phyloP scores from a whole-genome alignment of 2,329 filamentous ascomycete species.

The Exophiala viscosa region DNA sequence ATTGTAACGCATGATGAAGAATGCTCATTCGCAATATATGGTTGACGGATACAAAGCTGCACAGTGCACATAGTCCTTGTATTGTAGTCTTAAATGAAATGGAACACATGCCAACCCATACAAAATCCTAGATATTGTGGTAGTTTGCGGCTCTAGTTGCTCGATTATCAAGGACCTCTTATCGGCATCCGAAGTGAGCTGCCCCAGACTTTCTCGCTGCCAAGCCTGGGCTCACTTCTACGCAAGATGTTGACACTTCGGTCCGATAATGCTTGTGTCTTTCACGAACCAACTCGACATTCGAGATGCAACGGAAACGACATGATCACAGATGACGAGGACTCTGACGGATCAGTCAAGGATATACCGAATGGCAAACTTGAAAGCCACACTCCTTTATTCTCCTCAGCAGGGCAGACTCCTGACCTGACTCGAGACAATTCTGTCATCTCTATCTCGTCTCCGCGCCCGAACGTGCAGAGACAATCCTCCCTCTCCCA shows the following conservation, averaged over 20 bases:
- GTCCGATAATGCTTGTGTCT: neutral
- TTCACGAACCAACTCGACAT: neutral
- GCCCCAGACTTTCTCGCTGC: neutral
- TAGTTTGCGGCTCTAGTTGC: too few relatives aligned
- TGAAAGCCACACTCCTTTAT: slow-evolving; percentile 14
- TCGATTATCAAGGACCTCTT: neutral
- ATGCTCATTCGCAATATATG: neutral
- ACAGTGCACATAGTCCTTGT: too few relatives aligned
- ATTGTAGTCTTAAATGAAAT: neutral
- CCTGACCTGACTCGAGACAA: slow-evolving; percentile 29
- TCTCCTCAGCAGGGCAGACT: slow-evolving; percentile 9
- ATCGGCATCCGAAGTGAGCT: neutral
- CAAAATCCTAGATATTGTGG: neutral
- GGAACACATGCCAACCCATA: neutral
- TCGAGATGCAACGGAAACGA: slow-evolving; percentile 24
- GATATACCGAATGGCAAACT: slow-evolving; percentile 17
- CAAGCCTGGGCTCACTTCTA: neutral
- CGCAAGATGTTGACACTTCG: neutral
- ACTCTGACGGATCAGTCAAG: slow-evolving; percentile 15
- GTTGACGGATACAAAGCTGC: too few relatives aligned
- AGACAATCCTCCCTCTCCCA: slow-evolving; percentile 43
- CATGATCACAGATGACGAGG: slow-evolving; percentile 27
- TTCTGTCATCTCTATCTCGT: slow-evolving; percentile 9
- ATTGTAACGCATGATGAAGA: slow-evolving; percentile 10
- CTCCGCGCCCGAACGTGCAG: slow-evolving; percentile 24